phyloP scores from a whole-genome alignment of 78 protist species.

The Dictyostelium citrinum region DNA sequence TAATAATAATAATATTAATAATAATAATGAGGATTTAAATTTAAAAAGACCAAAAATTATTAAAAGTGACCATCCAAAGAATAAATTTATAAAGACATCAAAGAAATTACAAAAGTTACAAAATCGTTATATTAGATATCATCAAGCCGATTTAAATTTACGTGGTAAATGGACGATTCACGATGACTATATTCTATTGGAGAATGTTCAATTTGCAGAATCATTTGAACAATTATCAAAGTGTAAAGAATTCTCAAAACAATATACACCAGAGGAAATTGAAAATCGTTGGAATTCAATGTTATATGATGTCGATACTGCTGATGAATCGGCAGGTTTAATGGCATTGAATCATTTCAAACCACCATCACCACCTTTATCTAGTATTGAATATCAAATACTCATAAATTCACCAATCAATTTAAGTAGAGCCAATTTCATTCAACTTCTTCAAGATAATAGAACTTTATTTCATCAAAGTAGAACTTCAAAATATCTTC shows the following conservation, averaged over 20 bases:
- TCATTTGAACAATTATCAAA: neutral
- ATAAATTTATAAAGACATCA: constrained; percentile 9
- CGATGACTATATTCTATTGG: constrained; percentile 20
- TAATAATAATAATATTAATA: neutral
- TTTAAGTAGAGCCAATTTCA: neutral
- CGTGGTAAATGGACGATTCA: constrained; percentile 61
- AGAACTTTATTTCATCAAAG: neutral
- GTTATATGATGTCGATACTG: neutral
- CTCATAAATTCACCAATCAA: neutral
- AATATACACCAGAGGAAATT: constrained; percentile 15
- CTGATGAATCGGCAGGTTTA: constrained; percentile 24
- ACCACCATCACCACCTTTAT: neutral
- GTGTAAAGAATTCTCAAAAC: constrained; percentile 16
- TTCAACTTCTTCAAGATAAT: constrained; percentile 1
- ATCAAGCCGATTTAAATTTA: neutral
- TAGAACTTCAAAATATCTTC: constrained; percentile 26
- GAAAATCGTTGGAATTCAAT: constrained; percentile 29
- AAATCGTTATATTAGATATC: constrained; percentile 9
- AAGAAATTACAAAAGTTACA: constrained; percentile 36
- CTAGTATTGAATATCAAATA: neutral
- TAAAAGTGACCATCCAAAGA: constrained; percentile 15
- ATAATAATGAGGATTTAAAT: neutral
- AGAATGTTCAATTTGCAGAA: neutral
- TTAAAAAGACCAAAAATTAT: constrained; percentile 15
- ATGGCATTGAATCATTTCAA: constrained; percentile 13